Evolutionary conservation across 768 basidiomycete species (phyloP), one percentile per base, ranked within the genome.

Genomic region (Udeniomyces megalosporus): DNA sequence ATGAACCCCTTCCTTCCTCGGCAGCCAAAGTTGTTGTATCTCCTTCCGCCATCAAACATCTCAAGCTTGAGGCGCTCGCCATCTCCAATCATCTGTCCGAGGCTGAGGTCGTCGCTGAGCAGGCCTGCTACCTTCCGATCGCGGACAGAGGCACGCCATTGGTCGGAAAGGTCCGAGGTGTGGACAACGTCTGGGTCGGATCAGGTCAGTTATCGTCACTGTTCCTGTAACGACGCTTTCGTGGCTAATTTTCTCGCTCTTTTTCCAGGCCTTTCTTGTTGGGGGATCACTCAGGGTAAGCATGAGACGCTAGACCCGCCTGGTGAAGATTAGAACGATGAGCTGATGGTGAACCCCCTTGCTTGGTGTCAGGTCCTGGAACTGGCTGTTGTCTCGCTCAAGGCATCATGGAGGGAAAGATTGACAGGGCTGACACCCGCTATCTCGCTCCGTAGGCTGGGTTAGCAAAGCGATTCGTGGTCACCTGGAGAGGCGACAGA

Each of bases 61-160:
- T 77, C 24, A 64, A 73, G 48, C 53, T 59, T 7, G 73, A 76
- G 66, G 71, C 73, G 22, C 60, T 62, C n/a, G 69, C 67, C 0
- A 67, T 77, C 54, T 68, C 72, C 0, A 73, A 72, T 1, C 59
- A 68, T 3, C 68, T 72, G 63, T 66, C 70, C 11, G 42, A 53
- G 2, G 71, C 72, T 0, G 76, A 67, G 0, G 75, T 85, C 0
- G 79, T 80, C 46, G 75, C 69, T 38, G 74, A 76, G 44, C 82
- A 84, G 73, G 88, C 87, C 5, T 93, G 89, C 70, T 91, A 81
- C 71, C 72, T 92, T 61, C 88, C 90, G 0, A 76, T 79, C 6
- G 80, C 83, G 28, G 77, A 74, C 53, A 69, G 70, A 42, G 38
- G 38, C 38, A 42, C 38, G 8, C 88, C 88, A 0, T 81, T 90